A percentile compares a stretch with the other conserved stretches of the same genome.
Conservation (phyloP, 768 basidiomycete species). For the Omphalotus guepiniiformis region DNA sequence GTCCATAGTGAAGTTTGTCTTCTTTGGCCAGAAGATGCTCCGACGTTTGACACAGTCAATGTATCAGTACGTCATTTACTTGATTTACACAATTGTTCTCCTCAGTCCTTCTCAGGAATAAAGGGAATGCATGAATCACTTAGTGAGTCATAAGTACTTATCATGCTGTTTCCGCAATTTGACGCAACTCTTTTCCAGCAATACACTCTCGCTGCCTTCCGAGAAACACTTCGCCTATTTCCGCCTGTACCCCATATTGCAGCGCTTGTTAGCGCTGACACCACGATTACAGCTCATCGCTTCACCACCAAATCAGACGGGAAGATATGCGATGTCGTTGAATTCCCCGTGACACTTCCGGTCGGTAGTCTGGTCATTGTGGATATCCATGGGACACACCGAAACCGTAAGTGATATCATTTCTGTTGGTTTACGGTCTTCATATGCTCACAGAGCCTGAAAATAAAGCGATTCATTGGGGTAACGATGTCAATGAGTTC, state of each 20-base stretch:
- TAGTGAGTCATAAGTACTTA: no score
- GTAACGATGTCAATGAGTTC: constrained; percentile 38
- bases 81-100: no score
- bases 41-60: constrained; percentile 17
- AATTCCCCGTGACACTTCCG: constrained; percentile 30
- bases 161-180: no score
- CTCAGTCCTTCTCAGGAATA: constrained; percentile 28
- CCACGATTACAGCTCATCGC: constrained; percentile 26
- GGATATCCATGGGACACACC: constrained; percentile 40
- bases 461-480: constrained; percentile 45
- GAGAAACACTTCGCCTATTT: constrained; percentile 43
- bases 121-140: constrained; percentile 31
- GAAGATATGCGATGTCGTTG: constrained; percentile 23
- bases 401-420: constrained; percentile 35
- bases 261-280: constrained; percentile 31
- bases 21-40: constrained; percentile 36
- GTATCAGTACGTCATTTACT: constrained; percentile 28
- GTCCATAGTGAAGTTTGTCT: constrained; percentile 35
- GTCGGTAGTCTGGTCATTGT: constrained; percentile 34
- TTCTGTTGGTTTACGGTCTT: background rate
- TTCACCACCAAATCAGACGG: constrained; percentile 25
- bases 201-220: constrained; percentile 38
- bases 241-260: constrained; percentile 32
- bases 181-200: no score
- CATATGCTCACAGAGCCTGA: background rate